Base-by-base conservation (phyloP, 768 basidiomycete species). In the Mycena kentingensis region DNA sequence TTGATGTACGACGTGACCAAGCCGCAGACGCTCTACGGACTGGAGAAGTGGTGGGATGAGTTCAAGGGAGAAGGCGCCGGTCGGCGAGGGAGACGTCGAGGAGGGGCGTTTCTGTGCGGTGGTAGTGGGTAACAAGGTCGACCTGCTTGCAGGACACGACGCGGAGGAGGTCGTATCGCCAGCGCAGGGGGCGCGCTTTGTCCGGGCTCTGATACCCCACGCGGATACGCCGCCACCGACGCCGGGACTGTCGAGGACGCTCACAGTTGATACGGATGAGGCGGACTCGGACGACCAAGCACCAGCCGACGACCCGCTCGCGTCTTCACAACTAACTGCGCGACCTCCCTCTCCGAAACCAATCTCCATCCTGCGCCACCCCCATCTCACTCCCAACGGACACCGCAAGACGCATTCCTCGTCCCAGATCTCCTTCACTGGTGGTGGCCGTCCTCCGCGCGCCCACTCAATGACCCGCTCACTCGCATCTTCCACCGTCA, bases 1-100 rank as follows among this genome's bases (percentile, higher is more conserved):
- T 78, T 94, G 58, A 81, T 92, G 74, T 94, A 88, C 66, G 89
- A 93, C 62, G 86, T 88, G 26, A 89, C 85, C 58, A 65, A 78
- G 3, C 82, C 83, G 0, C 75, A 82, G 37, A 82, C 86, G 8
- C 76, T 92, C 55, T 53, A 69, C 0, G 75, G 78, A 0, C 72
- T 93, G 39, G 70, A 63, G 11, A 83, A 81, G 54, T 94, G 92
- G 91, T 93, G 90, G 90, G 63, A 70, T 12, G 85, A 90, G 63
- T 94, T 94, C 69, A 71, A 78, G 37, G n/a, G 77, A 80, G 28
- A 71, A 77, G 37, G 87, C 86, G 2, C 89, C 89, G 0, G 69
- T 93, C 46, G 67, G 70, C 3, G 87, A 90, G 28, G 85, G 80
- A 44, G 84, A 85, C 26, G 60, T 77, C 26, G 73, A 75, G 39